A percentile compares a stretch with the other conserved stretches of the same genome.
Evolutionary conservation across 228 moss, liverwort and hornwort species (phyloP).

Genomic region (Sphagnum magellanicum): DNA sequence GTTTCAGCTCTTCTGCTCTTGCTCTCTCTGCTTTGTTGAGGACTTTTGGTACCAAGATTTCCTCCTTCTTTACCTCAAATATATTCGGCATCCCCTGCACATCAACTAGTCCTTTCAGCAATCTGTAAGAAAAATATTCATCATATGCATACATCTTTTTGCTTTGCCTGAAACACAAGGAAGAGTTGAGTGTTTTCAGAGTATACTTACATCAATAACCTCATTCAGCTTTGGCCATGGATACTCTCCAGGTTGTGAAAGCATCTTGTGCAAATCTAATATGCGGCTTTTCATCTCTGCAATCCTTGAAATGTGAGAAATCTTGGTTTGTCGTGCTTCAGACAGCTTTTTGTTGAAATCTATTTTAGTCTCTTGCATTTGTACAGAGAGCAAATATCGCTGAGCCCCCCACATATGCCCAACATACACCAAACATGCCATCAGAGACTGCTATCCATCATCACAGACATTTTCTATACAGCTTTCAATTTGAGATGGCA

Average conservation of each 20-base stretch:
- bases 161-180: neutral
- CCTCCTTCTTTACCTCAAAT: conserved; percentile 76
- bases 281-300: conserved; percentile 52
- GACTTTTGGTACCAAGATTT: conserved; percentile 54
- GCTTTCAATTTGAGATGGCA: no score
- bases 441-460: neutral
- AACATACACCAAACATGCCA: neutral
- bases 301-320: conserved; percentile 66
- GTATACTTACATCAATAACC: conserved; percentile 41
- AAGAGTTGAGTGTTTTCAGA: neutral
- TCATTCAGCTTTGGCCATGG: conserved; percentile 59
- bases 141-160: no score
- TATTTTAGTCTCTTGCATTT: conserved; percentile 38
- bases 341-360: conserved; percentile 56
- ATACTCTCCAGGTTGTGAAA: conserved; percentile 54
- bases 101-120: neutral
- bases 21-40: conserved; percentile 64
- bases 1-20: conserved; percentile 28
- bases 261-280: conserved; percentile 66
- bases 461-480: no score
- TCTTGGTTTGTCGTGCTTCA: conserved; percentile 44
- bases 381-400: conserved; percentile 42
- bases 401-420: conserved; percentile 10
- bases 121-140: neutral
- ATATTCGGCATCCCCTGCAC: conserved; percentile 65